phyloP scores from a whole-genome alignment of 2,329 filamentous ascomycete genomes.

The Calonectria pseudoturangicola region DNA sequence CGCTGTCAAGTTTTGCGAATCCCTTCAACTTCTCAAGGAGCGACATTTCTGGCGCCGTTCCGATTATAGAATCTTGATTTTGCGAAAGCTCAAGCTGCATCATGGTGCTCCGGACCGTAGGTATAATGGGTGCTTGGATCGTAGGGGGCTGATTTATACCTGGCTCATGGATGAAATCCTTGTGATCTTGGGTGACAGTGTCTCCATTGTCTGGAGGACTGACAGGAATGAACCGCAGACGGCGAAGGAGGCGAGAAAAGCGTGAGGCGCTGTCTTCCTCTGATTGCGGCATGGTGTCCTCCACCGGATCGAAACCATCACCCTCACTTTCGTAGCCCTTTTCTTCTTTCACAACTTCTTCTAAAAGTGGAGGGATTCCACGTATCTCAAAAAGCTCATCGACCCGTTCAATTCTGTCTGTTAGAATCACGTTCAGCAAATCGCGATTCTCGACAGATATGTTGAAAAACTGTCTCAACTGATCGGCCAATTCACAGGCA shows the following conservation, averaged over 20 bases:
- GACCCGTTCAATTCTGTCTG: background rate
- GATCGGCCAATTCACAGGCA: constrained; percentile 30
- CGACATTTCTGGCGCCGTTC: constrained; percentile 2
- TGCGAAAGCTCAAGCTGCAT: constrained; percentile 31
- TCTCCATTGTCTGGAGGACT: constrained; percentile 2
- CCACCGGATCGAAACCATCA: background rate
- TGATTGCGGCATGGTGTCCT: background rate
- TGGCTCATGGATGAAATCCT: background rate
- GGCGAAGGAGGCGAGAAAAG: constrained; percentile 27
- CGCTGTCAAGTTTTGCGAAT: constrained; percentile 1
- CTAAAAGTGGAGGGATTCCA: constrained; percentile 24
- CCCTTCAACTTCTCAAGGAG: constrained; percentile 6
- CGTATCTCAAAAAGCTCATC: constrained; percentile 27
- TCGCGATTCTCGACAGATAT: constrained; percentile 23
- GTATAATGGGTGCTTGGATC: constrained; percentile 4
- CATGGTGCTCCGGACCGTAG: constrained; percentile 14
- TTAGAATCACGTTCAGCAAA: constrained; percentile 19
- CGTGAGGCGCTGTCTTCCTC: constrained; percentile 25
- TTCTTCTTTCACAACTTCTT: background rate
- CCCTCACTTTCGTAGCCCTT: background rate
- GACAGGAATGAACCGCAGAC: constrained; percentile 10
- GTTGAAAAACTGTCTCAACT: constrained; percentile 29
- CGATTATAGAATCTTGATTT: constrained; percentile 10
- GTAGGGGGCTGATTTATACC: background rate
- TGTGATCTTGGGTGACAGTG: background rate